Base-by-base conservation (phyloP, 257 asterid species). In the Salvia rosmarinus region DNA sequence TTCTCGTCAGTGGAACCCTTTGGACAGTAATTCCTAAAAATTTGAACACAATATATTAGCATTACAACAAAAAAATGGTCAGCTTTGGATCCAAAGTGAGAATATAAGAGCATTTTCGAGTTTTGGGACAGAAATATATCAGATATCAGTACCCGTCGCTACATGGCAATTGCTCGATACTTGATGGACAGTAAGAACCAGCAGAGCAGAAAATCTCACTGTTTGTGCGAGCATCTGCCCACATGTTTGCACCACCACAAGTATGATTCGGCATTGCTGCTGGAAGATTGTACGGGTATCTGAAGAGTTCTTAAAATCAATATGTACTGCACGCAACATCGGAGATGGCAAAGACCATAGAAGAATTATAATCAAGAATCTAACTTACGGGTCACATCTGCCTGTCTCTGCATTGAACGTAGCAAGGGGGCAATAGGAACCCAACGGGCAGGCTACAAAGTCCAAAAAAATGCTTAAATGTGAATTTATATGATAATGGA, bases 161-260 rank as follows among this genome's bases (percentile, higher is more conserved):
- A 74, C 98, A 92, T 59, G 90, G 78, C 66, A 11, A 64, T 74
- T 79, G 79, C 57, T 79, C 82, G 39, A 79, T 80, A 76, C 71
- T 86, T 42, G 96, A 71, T 76, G 95, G 96, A 83, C 98, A 92
- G 77, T 82, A 87, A 28, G 85, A 86, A 68, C 98, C 98, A 4
- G 98, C 93, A 5, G 89, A 78, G 71, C 98, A 92, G 75, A 92
- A 90, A 68, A 92, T 63, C 64, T 86, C 87, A 19, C 73, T 75
- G 76, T 85, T 87, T 16, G 86, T 64, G 21, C 71, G 68, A 54
- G 88, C 88, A 78, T 90, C 96, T 37, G 96, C 79, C 98, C 96
- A 92, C 20, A 82, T 71, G 80, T 90, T 83, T 58, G 98, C 98
- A 72, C 98, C 98, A 54, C 98, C 98, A 77, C 98, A 92, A 37